Evolutionary conservation across 805 yeast genomes (phyloP), one percentile per base, ranked within the genome.

Genomic region (Suhomyces prunicola): DNA sequence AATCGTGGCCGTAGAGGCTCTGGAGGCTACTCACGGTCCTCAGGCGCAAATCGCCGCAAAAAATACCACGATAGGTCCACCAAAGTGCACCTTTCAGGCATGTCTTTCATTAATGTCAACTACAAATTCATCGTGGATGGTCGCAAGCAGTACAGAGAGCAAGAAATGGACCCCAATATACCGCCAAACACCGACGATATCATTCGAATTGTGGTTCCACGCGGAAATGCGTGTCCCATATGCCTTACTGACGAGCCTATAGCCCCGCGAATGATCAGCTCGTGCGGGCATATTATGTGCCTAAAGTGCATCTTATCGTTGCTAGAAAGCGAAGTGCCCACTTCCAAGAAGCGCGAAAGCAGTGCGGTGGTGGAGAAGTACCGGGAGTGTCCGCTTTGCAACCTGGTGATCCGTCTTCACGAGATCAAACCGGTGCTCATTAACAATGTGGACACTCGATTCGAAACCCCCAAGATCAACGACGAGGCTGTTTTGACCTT

Each of bases 261-360:
- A 15, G 97, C 97, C 0, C 97, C 99, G 2, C 76, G 98, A 51
- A 96, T 94, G 98, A 85, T 90, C 27, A 72, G 77, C 4, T 80
- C 85, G 10, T 94, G 99, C 72, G 99, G 99, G 5, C 99, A 94
- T 65, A 79, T 91, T 13, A 83, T 94, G 63, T 94, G 99, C 65
- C 77, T 83, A 51, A 83, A 91, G 12, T 94, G 99, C 67, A 69
- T 93, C 29, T 67, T 91, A 51, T 81, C 91, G 45, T 82, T 88
- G 61, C 72, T 90, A 44, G 87, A 82, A 36, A 83, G 85, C 17
- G 78, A 75, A 52, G 67, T 75, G 2, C 80, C 80, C 1, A 61
- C 59, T 19, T 67, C 67, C 49, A 69, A 73, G 58, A 68, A 72
- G 48, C 68, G 71, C 46, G 73, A 73, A 59, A 57, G 65, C 31